Evolutionary conservation across 2,329 filamentous ascomycete species (phyloP).

Genomic region (Aspergillus aculeatus): DNA sequence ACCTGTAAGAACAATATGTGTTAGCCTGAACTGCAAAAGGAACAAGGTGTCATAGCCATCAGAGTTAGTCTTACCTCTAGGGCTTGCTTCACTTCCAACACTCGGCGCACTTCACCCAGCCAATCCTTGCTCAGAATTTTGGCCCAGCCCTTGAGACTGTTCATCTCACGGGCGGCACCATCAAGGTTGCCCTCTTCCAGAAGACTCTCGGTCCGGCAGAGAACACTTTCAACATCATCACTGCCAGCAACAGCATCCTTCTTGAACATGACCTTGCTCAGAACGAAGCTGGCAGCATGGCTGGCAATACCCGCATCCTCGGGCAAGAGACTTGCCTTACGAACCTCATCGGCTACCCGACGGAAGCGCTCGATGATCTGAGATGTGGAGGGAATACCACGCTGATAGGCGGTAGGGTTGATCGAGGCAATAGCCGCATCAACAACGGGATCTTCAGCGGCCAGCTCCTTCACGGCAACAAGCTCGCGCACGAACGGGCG

Average conservation of each 20-base stretch:
- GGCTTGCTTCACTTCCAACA: slow-evolving; percentile 92
- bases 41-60: neutral
- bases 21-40: slow-evolving; percentile 14
- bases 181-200: slow-evolving; percentile 93
- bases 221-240: slow-evolving; percentile 88
- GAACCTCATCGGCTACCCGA: slow-evolving; percentile 84
- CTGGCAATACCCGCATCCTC: slow-evolving; percentile 92
- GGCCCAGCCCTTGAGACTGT: slow-evolving; percentile 86
- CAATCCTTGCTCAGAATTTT: slow-evolving; percentile 94
- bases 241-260: slow-evolving; percentile 83
- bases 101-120: slow-evolving; percentile 84
- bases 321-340: slow-evolving; percentile 88
- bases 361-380: slow-evolving; percentile 95
- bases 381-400: slow-evolving; percentile 76
- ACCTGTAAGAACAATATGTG: slow-evolving; percentile 53
- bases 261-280: slow-evolving; percentile 95
- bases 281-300: slow-evolving; percentile 82
- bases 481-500: slow-evolving; percentile 89
- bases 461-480: slow-evolving; percentile 90
- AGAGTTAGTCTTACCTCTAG: slow-evolving; percentile 70
- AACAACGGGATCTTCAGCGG: slow-evolving; percentile 78
- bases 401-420: slow-evolving; percentile 89
- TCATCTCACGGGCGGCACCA: slow-evolving; percentile 90
- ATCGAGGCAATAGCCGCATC: slow-evolving; percentile 95
- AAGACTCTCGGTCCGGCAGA: slow-evolving; percentile 83